These are phyloP conservation scores for Nicotiana undulata DNA, from an alignment of 257 asterid genomes.

Conservation along the genomic window DNA sequence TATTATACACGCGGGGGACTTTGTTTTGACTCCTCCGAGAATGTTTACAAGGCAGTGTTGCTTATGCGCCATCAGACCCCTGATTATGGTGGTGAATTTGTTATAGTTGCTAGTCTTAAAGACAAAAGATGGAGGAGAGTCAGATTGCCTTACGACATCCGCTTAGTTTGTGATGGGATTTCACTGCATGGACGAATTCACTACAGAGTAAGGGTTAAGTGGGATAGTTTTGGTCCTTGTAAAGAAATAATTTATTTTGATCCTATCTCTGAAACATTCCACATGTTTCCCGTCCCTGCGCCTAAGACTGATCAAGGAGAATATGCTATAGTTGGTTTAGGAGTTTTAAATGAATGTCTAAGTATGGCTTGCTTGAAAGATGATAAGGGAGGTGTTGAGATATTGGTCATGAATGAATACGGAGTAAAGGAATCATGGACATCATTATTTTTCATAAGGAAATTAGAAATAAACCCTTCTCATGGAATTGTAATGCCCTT, in stretches of 20 bases:
- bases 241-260: too few species aligned
- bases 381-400: not conserved
- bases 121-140: not conserved
- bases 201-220: not conserved
- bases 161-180: not conserved
- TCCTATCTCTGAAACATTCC: not conserved
- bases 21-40: not conserved
- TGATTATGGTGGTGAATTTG: not conserved
- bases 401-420: not conserved
- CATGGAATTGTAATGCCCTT: not conserved
- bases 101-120: not conserved
- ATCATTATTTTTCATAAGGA: not conserved
- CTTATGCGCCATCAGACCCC: too few species aligned
- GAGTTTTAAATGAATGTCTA: not conserved
- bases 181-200: not conserved
- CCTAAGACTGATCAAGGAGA: not conserved
- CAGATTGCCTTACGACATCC: not conserved
- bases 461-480: not conserved
- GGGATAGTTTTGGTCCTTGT: too few species aligned
- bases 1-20: not conserved
- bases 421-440: not conserved
- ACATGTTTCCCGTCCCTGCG: not conserved
- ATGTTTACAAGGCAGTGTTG: not conserved
- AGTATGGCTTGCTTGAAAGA: not conserved
- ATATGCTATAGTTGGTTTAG: not conserved